Conservation (phyloP, 1,284 basidiomycete genomes). For the Vanrija sp. region DNA sequence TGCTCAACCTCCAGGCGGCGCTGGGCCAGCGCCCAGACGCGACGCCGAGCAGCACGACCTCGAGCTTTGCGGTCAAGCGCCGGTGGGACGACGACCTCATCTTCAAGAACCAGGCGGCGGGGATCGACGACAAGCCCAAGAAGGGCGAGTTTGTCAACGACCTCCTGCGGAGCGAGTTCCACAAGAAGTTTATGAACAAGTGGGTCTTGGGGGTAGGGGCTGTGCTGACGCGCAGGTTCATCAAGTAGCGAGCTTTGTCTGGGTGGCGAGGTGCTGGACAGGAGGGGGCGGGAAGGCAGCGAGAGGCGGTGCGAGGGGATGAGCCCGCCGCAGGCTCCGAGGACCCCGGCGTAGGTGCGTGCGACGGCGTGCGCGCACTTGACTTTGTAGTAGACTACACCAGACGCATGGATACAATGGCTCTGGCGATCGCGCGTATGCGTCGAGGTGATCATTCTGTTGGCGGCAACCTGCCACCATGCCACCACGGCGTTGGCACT, state of each 20-base stretch:
- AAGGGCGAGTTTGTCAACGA: slow-evolving; percentile 89
- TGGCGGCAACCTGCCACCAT: too few relatives aligned
- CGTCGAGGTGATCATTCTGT: too few relatives aligned
- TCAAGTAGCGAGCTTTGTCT: slow-evolving; percentile 7
- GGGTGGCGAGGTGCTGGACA: background rate
- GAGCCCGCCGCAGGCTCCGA: too few relatives aligned
- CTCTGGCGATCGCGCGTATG: too few relatives aligned
- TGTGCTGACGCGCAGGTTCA: slow-evolving; percentile 10
- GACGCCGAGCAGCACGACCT: slow-evolving; percentile 31
- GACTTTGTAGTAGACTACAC: too few relatives aligned
- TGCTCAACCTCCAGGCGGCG: slow-evolving; percentile 82
- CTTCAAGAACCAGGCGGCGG: slow-evolving; percentile 92
- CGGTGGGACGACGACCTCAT: slow-evolving; percentile 96
- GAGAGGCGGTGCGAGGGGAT: too few relatives aligned
- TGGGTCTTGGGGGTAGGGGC: slow-evolving; percentile 22
- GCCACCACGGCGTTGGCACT: too few relatives aligned
- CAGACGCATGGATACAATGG: too few relatives aligned
- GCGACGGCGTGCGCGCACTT: too few relatives aligned
- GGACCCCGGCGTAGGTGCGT: too few relatives aligned
- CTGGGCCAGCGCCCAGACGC: slow-evolving; percentile 64
- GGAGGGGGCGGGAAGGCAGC: too few relatives aligned
- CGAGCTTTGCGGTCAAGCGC: slow-evolving; percentile 75
- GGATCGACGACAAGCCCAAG: slow-evolving; percentile 57
- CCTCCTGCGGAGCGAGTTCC: slow-evolving; percentile 83
- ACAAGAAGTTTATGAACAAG: slow-evolving; percentile 54